Evolutionary conservation across 805 yeast genomes (phyloP), one percentile per base, ranked within the genome.

Genomic region (Starmerella apicola): DNA sequence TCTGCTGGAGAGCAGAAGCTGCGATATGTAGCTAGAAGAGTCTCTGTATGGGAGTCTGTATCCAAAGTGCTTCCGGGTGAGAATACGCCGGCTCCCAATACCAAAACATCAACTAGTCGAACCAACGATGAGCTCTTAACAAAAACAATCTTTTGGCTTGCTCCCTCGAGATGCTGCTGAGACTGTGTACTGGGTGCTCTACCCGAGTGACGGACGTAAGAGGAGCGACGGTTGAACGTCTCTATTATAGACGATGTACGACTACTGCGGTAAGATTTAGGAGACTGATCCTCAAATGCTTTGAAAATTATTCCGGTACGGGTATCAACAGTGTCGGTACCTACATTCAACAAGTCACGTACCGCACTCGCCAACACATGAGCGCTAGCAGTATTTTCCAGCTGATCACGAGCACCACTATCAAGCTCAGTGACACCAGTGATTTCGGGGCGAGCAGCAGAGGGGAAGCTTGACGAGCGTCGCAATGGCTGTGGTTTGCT

Each of bases 31-130:
- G 81, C 76, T 47, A 80, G 76, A 51, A 79, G 78, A 0, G 81
- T 76, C 36, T 72, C 67, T 0, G 83, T 76, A 51, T 71, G 79
- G 9, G 67, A 64, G 24, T 73, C 76, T 56, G 73, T 72, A 53
- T 80, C 78, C 72, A 79, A 74, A 36, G 68, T 66, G 16, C 33
- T 37, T 4, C 42, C 31, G 3, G 61, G 51, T 2, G 65, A 64
- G 54, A 74, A 84, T 40, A 71, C 74, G 50, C 70, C 71, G 29
- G 71, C 78, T 17, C 81, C 88, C 56, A 72, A 66, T 4, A 88
- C 84, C 37, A 88, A 60, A 18, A 86, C 67, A 58, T 88, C 96
- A 39, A 85, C 67, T 50, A 88, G 66, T 50, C 76, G 74, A 32
- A 82, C 91, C 41, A 83, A 60, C 1, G 81, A 69, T 1, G 91